Base-by-base conservation (phyloP, 306 rosid species). In the Quercus bicolor region DNA sequence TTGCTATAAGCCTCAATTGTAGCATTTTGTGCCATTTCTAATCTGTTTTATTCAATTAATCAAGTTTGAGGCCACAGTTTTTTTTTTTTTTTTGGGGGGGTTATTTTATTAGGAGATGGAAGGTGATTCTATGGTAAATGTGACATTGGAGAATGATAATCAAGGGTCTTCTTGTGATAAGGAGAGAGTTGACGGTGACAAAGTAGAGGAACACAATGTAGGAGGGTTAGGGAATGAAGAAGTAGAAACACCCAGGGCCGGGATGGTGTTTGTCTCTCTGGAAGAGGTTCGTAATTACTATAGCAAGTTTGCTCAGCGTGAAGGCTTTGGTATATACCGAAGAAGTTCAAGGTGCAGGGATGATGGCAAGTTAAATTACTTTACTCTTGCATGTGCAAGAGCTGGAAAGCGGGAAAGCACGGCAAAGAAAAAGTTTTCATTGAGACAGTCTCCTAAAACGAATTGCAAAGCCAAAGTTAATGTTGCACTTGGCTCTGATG, bases 271-370 rank as follows among this genome's bases (percentile, higher is more conserved):
- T 61, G 12, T 51, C 13, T 76, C 79, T 26, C 72, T 24, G 51
- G 79, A 76, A 11, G 79, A 76, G 15, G 79, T 76, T 45, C 79
- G 73, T 9, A 40, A 61, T 26, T 64, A 76, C 52, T 76, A 62
- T 33, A 13, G 72, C 28, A 76, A 76, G 51, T 76, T 61, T 61
- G 72, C 79, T 64, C 72, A 61, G 16, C 56, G 64, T 3, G 57
- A 26, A 48, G 79, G 79, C 7, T 76, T 76, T 64, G 79, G 79
- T 31, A 62, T 76, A 60, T 76, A 76, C 56, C 29, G 79, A 54
- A 76, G 79, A 76, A 76, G 73, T 59, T 76, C 79, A 48, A 76
- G 79, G 72, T 43, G 72, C 20, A 71, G 72, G 5, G 79, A 76
- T 1, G 79, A 76, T 20, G 79, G 79, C 11, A 76, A 76, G 29